Percentiles rank a stretch among this genome's conserved stretches.
Conservation (phyloP, 352 stramenopile species). For the Globisporangium perplexum region DNA sequence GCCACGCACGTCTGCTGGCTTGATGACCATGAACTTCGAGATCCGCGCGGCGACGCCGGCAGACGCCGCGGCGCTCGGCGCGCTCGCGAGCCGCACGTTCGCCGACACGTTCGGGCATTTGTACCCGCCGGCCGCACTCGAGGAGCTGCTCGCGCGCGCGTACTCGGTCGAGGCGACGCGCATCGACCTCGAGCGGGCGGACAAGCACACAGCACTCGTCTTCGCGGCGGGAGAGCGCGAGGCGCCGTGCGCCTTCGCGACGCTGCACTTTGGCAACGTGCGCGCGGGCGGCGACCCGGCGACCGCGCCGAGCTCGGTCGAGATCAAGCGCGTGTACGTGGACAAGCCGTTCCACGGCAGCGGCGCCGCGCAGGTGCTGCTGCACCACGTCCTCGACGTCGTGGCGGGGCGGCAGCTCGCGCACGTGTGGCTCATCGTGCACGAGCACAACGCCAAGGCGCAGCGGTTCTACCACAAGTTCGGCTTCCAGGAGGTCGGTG, state of each 20-base stretch:
- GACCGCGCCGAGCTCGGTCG: not conserved
- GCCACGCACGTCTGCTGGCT: no score
- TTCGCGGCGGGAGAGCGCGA: constrained; percentile 9
- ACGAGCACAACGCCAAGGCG: constrained; percentile 24
- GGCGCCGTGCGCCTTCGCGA: not conserved
- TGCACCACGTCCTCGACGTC: not conserved
- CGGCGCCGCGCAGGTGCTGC: not conserved
- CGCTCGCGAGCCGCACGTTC: constrained; percentile 25
- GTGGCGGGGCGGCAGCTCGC: not conserved
- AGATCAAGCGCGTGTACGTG: constrained; percentile 5
- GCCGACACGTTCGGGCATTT: constrained; percentile 22
- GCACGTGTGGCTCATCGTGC: constrained; percentile 27
- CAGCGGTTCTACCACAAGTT: constrained; percentile 32
- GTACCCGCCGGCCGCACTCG: constrained; percentile 18
- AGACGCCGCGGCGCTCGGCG: constrained; percentile 16
- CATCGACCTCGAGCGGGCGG: constrained; percentile 15
- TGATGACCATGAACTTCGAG: no score
- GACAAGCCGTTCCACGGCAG: constrained; percentile 3
- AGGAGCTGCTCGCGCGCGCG: constrained; percentile 9
- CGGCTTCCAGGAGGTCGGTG: constrained; percentile 23
- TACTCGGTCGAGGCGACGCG: constrained; percentile 17
- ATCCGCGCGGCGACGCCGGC: constrained; percentile 14
- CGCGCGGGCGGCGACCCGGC: not conserved
- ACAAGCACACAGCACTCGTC: constrained; percentile 25
- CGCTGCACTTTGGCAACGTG: not conserved